Evolutionary conservation across 2,329 filamentous ascomycete genomes (phyloP).

Genomic region (Penicillium oxalicum): DNA sequence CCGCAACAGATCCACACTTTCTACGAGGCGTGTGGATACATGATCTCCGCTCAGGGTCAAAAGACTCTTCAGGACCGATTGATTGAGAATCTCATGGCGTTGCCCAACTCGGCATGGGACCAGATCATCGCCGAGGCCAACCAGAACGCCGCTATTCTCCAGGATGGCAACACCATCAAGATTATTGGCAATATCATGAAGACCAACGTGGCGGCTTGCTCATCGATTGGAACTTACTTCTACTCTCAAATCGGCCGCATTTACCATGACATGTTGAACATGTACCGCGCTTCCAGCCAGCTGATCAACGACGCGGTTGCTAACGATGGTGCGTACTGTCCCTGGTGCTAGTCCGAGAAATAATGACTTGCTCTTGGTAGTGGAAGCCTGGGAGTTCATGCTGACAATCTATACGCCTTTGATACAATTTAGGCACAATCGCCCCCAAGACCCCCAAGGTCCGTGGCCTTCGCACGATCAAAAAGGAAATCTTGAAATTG

Average conservation of each 20-base stretch:
- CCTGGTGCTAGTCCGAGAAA: neutral
- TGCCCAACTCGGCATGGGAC: slow-evolving; percentile 93
- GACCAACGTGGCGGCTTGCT: slow-evolving; percentile 97
- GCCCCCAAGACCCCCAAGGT: slow-evolving; percentile 97
- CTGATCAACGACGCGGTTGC: slow-evolving; percentile 91
- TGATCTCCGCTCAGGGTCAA: slow-evolving; percentile 97
- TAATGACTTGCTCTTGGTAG: neutral
- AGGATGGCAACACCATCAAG: slow-evolving; percentile 94
- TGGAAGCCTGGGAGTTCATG: no score
- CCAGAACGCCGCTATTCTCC: slow-evolving; percentile 74
- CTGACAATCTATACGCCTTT: neutral
- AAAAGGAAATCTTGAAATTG: slow-evolving; percentile 98
- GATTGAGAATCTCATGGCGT: slow-evolving; percentile 83
- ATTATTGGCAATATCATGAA: slow-evolving; percentile 99
- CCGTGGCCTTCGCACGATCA: slow-evolving; percentile 90
- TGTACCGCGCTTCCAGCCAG: slow-evolving; percentile 96
- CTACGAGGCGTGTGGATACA: slow-evolving; percentile 97
- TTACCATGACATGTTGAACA: slow-evolving; percentile 96
- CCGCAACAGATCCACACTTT: slow-evolving; percentile 98
- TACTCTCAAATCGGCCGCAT: slow-evolving; percentile 97
- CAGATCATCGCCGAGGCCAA: slow-evolving; percentile 86
- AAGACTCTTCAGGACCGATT: slow-evolving; percentile 89
- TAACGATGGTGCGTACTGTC: slow-evolving; percentile 59
- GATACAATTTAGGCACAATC: slow-evolving; percentile 59
- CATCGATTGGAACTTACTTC: slow-evolving; percentile 93